Base-by-base conservation (phyloP, 257 asterid genomes). In the Henckelia pumila region DNA sequence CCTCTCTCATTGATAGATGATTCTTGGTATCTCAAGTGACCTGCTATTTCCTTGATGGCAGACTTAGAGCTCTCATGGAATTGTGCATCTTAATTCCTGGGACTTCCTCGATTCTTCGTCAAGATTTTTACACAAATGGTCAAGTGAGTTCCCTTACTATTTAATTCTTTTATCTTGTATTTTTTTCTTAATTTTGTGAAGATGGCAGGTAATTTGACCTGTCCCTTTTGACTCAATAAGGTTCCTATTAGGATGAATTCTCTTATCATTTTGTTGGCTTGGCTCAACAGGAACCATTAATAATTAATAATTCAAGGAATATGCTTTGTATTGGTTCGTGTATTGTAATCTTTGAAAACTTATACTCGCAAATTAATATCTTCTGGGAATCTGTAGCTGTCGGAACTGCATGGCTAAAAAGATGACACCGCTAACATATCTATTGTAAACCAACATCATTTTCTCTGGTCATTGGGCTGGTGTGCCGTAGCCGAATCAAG, bases 31-130 rank as follows among this genome's bases (percentile, higher is more conserved):
- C 64, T 32, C 52, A 25, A 26, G n/a, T 55, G 56, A 35, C 44
- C 56, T 65, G 64, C 56, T 71, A 37, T 64, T 70, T 25, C 71
- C 14, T 75, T 78, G 72, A 61, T 79, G 61, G 59, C 78, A 93
- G 99, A 76, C 97, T 90, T 67, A 80, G 99, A 76, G 85, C 99
- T 23, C 88, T 85, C 79, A 93, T 93, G 99, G 99, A 90, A 78
- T 78, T 90, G 91, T 93, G 99, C 89, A 90, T 93, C 78, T 82
- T 93, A 75, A 77, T 86, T 68, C 89, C 99, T 70, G 99, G 97
- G 71, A 75, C 67, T 63, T 80, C 92, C 68, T 75, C 96, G 44
- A 87, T 82, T 81, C 81, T 78, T 69, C 92, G 78, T 52, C 88
- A 79, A 74, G 71, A 76, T 61, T 73, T 75, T 77, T 84, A 79